Conservation (phyloP, 176 grass and related monocot genomes). For the Eleusine indica region DNA sequence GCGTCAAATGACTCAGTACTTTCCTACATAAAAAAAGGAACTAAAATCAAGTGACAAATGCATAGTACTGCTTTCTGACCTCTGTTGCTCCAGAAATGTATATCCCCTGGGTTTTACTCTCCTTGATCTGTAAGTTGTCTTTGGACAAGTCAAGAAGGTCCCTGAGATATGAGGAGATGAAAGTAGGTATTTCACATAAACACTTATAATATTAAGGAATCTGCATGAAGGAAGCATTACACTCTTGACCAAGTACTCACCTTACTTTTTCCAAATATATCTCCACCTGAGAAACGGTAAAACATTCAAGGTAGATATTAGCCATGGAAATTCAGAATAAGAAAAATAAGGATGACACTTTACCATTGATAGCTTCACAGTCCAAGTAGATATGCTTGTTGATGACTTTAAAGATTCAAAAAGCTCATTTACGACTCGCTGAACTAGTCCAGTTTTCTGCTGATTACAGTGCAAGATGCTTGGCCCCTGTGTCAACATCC, state of each 20-base stretch:
- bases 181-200: constrained; percentile 14
- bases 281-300: constrained; percentile 62
- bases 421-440: constrained; percentile 64
- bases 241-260: constrained; percentile 39
- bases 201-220: constrained; percentile 16
- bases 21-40: constrained; percentile 24
- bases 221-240: constrained; percentile 15
- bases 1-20: constrained; percentile 20
- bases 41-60: constrained; percentile 19
- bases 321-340: constrained; percentile 8
- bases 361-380: constrained; percentile 84
- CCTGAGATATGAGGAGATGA: constrained; percentile 47
- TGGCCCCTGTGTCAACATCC: constrained; percentile 55
- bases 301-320: constrained; percentile 23
- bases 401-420: constrained; percentile 65
- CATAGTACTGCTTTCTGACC: constrained; percentile 43
- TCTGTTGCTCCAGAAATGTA: constrained; percentile 90
- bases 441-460: constrained; percentile 67
- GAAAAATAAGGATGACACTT: background rate
- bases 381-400: constrained; percentile 39
- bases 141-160: constrained; percentile 96
- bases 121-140: constrained; percentile 93
- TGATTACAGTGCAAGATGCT: constrained; percentile 79
- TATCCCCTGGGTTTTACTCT: constrained; percentile 80
- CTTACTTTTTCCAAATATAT: constrained; percentile 97